These are phyloP conservation scores for Petrea volubilis DNA, from an alignment of 257 asterid species.

Conservation along the genomic window DNA sequence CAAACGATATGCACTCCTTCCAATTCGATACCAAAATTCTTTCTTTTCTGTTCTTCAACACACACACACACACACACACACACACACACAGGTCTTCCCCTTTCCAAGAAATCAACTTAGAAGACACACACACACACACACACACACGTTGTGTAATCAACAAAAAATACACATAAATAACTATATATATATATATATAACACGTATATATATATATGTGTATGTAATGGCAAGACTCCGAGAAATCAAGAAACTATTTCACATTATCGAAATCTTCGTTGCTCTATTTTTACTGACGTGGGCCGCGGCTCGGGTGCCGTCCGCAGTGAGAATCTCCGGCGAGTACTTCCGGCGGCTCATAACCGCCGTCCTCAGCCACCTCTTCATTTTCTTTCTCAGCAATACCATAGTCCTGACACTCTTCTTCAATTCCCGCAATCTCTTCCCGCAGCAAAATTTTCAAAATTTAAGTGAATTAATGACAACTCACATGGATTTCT, in stretches of 20 bases:
- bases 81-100: not conserved
- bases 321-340: constrained; percentile 54
- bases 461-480: not conserved
- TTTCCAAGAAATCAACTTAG: not conserved
- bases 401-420: constrained; percentile 67
- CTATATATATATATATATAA: not conserved
- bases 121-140: not conserved
- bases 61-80: too few relatives aligned
- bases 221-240: constrained; percentile 22
- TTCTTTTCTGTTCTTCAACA: not conserved
- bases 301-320: constrained; percentile 52
- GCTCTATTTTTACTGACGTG: constrained; percentile 41
- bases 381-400: constrained; percentile 60
- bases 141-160: not conserved
- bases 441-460: constrained; percentile 16
- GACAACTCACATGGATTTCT: constrained; percentile 4
- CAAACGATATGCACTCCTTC: constrained; percentile 12
- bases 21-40: constrained; percentile 11
- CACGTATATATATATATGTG: not conserved
- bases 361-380: constrained; percentile 44
- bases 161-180: not conserved
- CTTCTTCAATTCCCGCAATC: constrained; percentile 51
- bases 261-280: constrained; percentile 49
- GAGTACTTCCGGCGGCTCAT: constrained; percentile 54
- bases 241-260: constrained; percentile 48